phyloP scores from a whole-genome alignment of 139 green algal species.

The Micromonas commoda region DNA sequence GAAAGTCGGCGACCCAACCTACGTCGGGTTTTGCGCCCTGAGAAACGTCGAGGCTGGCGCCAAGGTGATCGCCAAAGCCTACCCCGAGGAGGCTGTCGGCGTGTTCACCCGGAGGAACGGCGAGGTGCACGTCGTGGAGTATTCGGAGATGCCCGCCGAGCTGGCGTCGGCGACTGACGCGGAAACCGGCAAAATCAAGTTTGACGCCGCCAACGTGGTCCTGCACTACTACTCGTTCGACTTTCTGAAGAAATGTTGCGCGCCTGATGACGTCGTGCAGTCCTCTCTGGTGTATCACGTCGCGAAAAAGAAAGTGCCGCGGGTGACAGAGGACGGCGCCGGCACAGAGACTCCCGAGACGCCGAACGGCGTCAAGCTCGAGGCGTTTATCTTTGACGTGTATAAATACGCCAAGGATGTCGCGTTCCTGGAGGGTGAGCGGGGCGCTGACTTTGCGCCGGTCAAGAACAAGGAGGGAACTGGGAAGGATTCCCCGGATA shows the following conservation, averaged over 20 bases:
- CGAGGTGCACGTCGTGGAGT: conserved; percentile 74
- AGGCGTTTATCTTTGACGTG: conserved; percentile 94
- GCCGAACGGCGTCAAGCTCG: conserved; percentile 75
- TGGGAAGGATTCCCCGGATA: conserved; percentile 70
- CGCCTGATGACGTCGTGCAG: neutral
- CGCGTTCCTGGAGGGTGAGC: conserved; percentile 49
- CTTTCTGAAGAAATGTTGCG: conserved; percentile 55
- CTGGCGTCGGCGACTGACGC: conserved; percentile 56
- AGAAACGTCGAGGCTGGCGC: conserved; percentile 9
- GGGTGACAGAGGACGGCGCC: conserved; percentile 30
- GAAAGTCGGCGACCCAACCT: conserved; percentile 66
- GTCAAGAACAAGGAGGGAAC: conserved; percentile 75
- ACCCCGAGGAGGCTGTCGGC: conserved; percentile 75
- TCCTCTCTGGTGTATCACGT: conserved; percentile 67
- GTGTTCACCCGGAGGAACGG: conserved; percentile 51
- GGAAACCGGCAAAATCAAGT: conserved; percentile 54
- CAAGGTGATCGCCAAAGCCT: conserved; percentile 48
- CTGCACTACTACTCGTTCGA: conserved; percentile 82
- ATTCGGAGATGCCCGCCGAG: conserved; percentile 66
- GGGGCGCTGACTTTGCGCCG: conserved; percentile 69
- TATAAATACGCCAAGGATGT: conserved; percentile 51
- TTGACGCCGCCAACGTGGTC: conserved; percentile 88
- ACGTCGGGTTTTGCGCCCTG: conserved; percentile 63
- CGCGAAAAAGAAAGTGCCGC: conserved; percentile 75
- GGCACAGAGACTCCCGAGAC: neutral